Conservation (phyloP, 2,329 filamentous ascomycete species). For the Aspergillus brunneoviolaceus region DNA sequence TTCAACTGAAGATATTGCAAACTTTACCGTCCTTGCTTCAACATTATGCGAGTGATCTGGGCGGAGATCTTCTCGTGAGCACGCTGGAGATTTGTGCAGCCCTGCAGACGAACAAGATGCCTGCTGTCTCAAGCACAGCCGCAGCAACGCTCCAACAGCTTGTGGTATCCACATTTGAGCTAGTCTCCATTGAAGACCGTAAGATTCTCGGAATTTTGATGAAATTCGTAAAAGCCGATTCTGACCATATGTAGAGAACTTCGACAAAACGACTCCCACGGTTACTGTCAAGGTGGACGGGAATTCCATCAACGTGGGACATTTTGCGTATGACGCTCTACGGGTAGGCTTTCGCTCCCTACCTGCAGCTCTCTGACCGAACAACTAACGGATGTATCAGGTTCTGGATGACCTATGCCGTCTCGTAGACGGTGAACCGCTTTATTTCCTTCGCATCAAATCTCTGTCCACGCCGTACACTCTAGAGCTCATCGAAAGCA, state of each 20-base stretch:
- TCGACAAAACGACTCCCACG: conserved; percentile 54
- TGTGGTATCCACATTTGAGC: conserved; percentile 89
- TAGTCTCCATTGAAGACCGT: conserved; percentile 80
- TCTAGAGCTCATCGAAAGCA: conserved; percentile 86
- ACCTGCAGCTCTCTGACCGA: neutral
- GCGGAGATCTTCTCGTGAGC: conserved; percentile 76
- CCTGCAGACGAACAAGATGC: conserved; percentile 86
- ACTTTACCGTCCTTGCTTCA: conserved; percentile 85
- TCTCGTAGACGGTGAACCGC: conserved; percentile 77
- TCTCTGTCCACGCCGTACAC: conserved; percentile 79
- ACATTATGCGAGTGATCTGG: conserved; percentile 80
- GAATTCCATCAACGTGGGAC: conserved; percentile 64
- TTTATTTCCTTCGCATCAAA: conserved; percentile 77
- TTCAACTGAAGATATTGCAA: conserved; percentile 94
- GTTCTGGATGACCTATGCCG: conserved; percentile 89
- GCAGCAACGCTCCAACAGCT: conserved; percentile 95
- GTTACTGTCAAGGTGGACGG: conserved; percentile 68
- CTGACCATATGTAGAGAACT: conserved; percentile 22
- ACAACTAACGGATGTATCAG: conserved; percentile 38
- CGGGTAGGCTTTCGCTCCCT: conserved; percentile 50
- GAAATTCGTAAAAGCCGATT: neutral
- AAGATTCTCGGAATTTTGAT: conserved; percentile 28
- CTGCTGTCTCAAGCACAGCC: conserved; percentile 91
- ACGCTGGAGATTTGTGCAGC: conserved; percentile 89
- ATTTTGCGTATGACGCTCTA: conserved; percentile 82